Conservation (phyloP, 805 yeast species). For the Ogataea angusta region DNA sequence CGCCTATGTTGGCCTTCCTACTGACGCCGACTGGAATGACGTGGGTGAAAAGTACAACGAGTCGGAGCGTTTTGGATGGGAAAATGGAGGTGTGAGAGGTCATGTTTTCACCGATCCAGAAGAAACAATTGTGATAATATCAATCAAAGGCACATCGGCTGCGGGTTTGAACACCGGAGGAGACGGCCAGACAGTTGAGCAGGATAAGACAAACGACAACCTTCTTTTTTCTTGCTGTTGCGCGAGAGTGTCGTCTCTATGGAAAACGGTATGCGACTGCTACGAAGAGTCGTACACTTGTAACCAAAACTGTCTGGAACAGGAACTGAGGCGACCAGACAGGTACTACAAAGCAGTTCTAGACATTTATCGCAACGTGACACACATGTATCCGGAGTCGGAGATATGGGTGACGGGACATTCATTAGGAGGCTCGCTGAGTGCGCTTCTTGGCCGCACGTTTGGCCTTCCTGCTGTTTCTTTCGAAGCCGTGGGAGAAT, state of each 20-base stretch:
- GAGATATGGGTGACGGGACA: constrained; percentile 93
- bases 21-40: constrained; percentile 84
- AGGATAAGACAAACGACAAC: constrained; percentile 86
- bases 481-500: constrained; percentile 92
- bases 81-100: constrained; percentile 79
- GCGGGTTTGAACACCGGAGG: constrained; percentile 55
- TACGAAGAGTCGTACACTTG: constrained; percentile 81
- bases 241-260: constrained; percentile 83
- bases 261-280: constrained; percentile 97
- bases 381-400: constrained; percentile 60
- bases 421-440: constrained; percentile 87
- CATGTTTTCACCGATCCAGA: constrained; percentile 71
- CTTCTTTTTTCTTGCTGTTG: constrained; percentile 92
- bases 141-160: constrained; percentile 91
- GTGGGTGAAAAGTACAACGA: constrained; percentile 42
- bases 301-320: constrained; percentile 81
- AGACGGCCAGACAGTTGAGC: constrained; percentile 63
- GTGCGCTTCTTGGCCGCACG: constrained; percentile 79
- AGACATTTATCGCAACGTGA: constrained; percentile 73
- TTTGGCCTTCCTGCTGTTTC: constrained; percentile 88
- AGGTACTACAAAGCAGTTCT: constrained; percentile 78
- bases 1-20: constrained; percentile 80
- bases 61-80: constrained; percentile 80
- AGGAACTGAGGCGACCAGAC: constrained; percentile 68
- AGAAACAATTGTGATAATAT: constrained; percentile 61